phyloP scores from a whole-genome alignment of 345 rosid species.

The Syzygium jambos region DNA sequence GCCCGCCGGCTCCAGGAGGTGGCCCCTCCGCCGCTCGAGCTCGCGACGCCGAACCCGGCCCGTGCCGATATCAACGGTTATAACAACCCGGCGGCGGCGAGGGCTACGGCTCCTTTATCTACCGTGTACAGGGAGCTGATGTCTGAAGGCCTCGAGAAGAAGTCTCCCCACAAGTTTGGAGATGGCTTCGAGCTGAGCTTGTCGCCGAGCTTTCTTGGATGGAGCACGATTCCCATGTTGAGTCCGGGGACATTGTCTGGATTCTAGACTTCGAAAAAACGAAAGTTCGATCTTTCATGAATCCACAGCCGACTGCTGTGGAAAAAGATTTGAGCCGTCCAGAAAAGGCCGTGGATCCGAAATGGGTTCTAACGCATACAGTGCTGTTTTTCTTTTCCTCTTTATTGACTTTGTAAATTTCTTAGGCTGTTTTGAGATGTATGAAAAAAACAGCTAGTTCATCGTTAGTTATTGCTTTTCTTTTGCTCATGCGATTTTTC shows the following conservation, averaged over 20 bases:
- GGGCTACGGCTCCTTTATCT: conserved; percentile 9
- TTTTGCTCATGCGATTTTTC: neutral
- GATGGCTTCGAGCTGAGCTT: neutral
- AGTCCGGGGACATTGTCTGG: conserved; percentile 57
- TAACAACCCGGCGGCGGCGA: neutral
- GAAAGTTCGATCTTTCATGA: neutral
- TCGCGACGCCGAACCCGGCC: neutral
- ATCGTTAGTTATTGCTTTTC: neutral
- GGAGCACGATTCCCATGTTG: conserved; percentile 44
- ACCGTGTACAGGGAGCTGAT: conserved; percentile 16
- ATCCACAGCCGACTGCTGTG: neutral
- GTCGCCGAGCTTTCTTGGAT: conserved; percentile 18
- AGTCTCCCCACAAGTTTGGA: neutral
- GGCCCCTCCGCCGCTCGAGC: conserved; percentile 39
- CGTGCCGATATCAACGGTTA: neutral
- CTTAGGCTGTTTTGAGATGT: neutral
- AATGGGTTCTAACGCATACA: neutral
- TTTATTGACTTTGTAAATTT: neutral
- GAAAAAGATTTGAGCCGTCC: neutral
- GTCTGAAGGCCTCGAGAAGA: conserved; percentile 2
- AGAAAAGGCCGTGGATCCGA: neutral
- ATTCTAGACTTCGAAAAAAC: conserved; percentile 7
- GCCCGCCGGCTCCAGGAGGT: conserved; percentile 21
- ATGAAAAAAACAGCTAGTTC: neutral
- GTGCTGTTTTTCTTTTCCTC: conserved; percentile 1